Conservation (phyloP, 176 grass and related monocot species). For the Bonia amplexicaulis region DNA sequence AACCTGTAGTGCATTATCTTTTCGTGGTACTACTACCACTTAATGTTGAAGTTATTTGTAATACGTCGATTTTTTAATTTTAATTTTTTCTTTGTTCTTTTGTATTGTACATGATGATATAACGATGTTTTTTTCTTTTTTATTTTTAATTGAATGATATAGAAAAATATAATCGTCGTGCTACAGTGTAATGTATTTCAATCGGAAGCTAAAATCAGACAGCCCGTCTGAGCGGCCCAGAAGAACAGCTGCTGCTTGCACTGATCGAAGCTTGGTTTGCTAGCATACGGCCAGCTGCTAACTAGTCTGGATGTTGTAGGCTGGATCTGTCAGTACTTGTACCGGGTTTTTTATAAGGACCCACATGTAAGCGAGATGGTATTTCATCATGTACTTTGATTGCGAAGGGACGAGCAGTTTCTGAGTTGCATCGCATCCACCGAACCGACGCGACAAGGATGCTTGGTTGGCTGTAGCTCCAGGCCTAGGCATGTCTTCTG, state of each 20-base stretch:
- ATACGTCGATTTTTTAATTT: too few species aligned
- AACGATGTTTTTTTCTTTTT: too few species aligned
- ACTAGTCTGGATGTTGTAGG: neutral
- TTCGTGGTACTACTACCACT: neutral
- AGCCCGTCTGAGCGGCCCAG: too few species aligned
- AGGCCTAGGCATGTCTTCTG: too few species aligned
- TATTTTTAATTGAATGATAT: too few species aligned
- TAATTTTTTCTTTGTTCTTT: too few species aligned
- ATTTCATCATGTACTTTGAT: neutral
- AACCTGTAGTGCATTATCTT: neutral
- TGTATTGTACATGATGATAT: too few species aligned
- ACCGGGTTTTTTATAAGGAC: neutral
- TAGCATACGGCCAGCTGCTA: neutral
- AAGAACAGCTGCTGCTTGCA: neutral
- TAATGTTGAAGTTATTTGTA: too few species aligned
- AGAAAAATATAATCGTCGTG: too few species aligned
- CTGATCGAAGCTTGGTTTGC: neutral
- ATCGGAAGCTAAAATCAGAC: too few species aligned
- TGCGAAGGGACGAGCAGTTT: neutral
- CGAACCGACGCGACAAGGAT: neutral
- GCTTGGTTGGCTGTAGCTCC: conserved; percentile 3
- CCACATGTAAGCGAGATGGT: neutral
- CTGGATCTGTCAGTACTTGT: neutral
- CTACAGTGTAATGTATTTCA: too few species aligned
- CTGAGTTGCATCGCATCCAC: neutral